Conservation (phyloP, 2,329 filamentous ascomycete species). For the Trichoderma polysporum region DNA sequence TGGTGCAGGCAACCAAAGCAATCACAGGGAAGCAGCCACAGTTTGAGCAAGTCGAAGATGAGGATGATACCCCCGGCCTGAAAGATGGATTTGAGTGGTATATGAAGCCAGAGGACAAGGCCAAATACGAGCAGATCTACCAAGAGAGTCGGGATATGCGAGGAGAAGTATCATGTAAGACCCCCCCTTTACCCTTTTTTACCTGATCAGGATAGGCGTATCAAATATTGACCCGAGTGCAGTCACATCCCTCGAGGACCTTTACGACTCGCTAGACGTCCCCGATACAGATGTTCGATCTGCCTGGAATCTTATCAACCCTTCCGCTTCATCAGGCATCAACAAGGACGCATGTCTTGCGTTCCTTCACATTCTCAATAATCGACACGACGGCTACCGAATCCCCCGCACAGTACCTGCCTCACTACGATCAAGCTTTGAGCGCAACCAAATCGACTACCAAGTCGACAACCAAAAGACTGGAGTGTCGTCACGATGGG, state of each 20-base stretch:
- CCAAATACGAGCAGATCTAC: conserved; percentile 97
- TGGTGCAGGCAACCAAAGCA: conserved; percentile 79
- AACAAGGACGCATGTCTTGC: conserved; percentile 93
- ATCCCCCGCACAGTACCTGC: conserved; percentile 90
- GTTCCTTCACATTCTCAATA: conserved; percentile 95
- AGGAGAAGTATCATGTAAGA: conserved; percentile 75
- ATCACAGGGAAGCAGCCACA: conserved; percentile 75
- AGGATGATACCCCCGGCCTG: conserved; percentile 77
- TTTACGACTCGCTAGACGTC: conserved; percentile 79
- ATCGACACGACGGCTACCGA: conserved; percentile 90
- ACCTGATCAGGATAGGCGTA: not conserved
- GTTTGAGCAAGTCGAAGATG: conserved; percentile 83
- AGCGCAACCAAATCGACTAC: conserved; percentile 96
- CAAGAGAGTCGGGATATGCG: conserved; percentile 84
- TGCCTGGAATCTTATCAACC: conserved; percentile 97
- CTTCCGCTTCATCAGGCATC: conserved; percentile 75
- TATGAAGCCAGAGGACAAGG: conserved; percentile 87
- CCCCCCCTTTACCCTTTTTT: not conserved
- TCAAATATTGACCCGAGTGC: conserved; percentile 24
- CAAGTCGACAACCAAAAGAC: conserved; percentile 75
- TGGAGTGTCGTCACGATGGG: conserved; percentile 71
- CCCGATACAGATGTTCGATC: conserved; percentile 79
- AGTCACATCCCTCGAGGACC: conserved; percentile 76
- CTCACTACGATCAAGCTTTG: conserved; percentile 86
- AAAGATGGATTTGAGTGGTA: conserved; percentile 99